A percentile compares a stretch with the other conserved stretches of the same genome.
Conservation (phyloP, 108 stramenopile species). For the Cylindrotheca fusiformis region DNA sequence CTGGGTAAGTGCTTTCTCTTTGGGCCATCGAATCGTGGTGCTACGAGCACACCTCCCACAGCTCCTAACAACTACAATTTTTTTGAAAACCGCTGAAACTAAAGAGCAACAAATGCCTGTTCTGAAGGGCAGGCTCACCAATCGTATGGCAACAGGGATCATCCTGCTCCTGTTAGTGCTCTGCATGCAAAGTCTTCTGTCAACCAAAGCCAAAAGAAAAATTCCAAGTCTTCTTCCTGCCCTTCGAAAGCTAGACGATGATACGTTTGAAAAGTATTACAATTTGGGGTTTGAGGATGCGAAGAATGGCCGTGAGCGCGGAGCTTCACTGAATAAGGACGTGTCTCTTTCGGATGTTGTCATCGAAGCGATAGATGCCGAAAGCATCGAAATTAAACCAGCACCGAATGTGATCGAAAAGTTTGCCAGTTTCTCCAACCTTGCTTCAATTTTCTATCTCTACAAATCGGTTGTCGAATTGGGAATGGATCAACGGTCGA, state of each 20-base stretch:
- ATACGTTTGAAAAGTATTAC: conserved; percentile 39
- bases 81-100: no score
- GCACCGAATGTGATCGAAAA: conserved; percentile 2
- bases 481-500: conserved; percentile 28
- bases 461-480: conserved; percentile 28
- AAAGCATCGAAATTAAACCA: conserved; percentile 7
- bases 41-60: no score
- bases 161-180: conserved; percentile 20
- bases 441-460: conserved; percentile 31
- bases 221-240: neutral
- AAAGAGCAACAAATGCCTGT: conserved; percentile 17
- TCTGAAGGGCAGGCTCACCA: conserved; percentile 21
- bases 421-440: conserved; percentile 14
- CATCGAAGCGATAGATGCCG: neutral
- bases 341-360: neutral
- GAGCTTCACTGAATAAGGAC: conserved; percentile 23
- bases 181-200: conserved; percentile 13
- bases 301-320: conserved; percentile 19
- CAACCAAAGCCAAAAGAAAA: neutral
- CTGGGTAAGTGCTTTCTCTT: conserved; percentile 26
- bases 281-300: conserved; percentile 58
- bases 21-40: no score
- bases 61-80: no score
- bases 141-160: conserved; percentile 15
- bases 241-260: conserved; percentile 9